Percentiles rank a stretch among this genome's conserved stretches.
These are phyloP conservation scores for Ophiostoma perfectum DNA, from an alignment of 2,329 filamentous ascomycete species.

Conservation along the genomic window DNA sequence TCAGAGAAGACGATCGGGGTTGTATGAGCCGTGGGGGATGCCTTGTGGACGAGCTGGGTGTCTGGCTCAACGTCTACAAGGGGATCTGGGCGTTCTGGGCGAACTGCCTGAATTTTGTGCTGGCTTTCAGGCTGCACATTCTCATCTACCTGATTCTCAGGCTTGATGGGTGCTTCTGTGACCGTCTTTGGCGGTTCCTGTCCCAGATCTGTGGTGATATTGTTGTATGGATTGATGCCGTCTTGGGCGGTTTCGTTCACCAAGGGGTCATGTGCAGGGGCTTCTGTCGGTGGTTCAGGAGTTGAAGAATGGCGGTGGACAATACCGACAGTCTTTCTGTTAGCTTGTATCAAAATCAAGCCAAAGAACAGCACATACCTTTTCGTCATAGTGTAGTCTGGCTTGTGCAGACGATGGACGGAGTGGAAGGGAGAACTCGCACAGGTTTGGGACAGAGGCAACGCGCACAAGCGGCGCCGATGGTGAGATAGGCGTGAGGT, in stretches of 20 bases:
- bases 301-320: not conserved
- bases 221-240: no score
- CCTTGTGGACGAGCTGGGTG: not conserved
- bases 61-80: not conserved
- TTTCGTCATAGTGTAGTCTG: not conserved
- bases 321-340: not conserved
- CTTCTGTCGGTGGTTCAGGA: not conserved
- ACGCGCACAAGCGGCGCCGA: conserved; percentile 5
- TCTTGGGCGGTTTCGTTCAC: no score
- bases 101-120: not conserved
- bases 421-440: not conserved
- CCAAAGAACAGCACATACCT: not conserved
- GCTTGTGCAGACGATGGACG: not conserved
- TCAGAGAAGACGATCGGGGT: not conserved
- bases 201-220: no score
- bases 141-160: no score
- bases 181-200: no score
- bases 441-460: conserved; percentile 18
- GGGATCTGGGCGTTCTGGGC: not conserved
- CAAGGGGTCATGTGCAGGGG: no score
- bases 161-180: no score
- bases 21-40: not conserved
- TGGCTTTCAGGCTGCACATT: no score
- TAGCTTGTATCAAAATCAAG: not conserved
- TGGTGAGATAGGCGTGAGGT: not conserved